Evolutionary conservation across 345 rosid genomes (phyloP).

Genomic region (rapeseed (Brassica napus)): DNA sequence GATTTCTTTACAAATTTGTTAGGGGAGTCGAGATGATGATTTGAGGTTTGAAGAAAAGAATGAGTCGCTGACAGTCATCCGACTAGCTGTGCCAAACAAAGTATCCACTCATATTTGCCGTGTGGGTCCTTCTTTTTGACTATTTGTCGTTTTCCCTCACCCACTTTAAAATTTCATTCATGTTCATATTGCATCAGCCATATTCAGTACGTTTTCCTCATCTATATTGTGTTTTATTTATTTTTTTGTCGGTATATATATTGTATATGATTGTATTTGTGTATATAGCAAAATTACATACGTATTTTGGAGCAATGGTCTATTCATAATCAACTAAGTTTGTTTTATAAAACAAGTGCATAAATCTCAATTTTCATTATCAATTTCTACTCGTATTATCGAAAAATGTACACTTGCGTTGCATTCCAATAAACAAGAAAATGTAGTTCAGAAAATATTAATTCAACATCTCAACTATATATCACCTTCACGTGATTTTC

Average conservation of each 20-base stretch:
- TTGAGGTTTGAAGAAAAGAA: constrained; percentile 30
- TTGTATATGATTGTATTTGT: background rate
- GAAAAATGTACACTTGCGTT: background rate
- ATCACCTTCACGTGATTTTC: background rate
- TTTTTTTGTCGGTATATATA: background rate
- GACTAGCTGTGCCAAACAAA: constrained; percentile 44
- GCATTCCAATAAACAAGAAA: background rate
- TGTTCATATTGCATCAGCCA: constrained; percentile 28
- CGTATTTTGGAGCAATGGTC: constrained; percentile 13
- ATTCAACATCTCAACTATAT: background rate
- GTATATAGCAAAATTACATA: background rate
- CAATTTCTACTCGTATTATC: background rate
- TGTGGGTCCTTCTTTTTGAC: constrained; percentile 37
- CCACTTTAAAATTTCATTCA: constrained; percentile 25
- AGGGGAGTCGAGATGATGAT: constrained; percentile 23
- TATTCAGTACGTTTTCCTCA: background rate
- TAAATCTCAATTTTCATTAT: constrained; percentile 18
- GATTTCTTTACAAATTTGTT: background rate
- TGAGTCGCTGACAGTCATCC: constrained; percentile 39
- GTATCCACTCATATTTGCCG: constrained; percentile 40
- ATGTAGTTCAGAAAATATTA: background rate
- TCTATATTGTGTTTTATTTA: background rate
- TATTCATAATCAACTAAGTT: constrained; percentile 27
- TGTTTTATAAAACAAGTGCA: background rate
- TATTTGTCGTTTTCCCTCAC: constrained; percentile 38